Conservation (phyloP, 2,329 filamentous ascomycete species). For the Penicillium sclerotigenum region DNA sequence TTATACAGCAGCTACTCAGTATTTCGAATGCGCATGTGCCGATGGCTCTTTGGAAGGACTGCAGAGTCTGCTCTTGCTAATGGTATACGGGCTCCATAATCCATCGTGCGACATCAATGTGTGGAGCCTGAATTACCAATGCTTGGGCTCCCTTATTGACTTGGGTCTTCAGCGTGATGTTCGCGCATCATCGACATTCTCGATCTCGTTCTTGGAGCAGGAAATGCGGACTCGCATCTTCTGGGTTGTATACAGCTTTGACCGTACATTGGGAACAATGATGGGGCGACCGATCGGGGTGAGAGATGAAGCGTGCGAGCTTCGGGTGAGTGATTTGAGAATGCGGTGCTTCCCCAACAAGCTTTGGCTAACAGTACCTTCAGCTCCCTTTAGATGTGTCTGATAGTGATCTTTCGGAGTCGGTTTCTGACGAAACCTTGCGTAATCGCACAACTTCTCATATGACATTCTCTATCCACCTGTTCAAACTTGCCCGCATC, state of each 20-base stretch:
- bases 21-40: constrained; percentile 48
- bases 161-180: constrained; percentile 53
- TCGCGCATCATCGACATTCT: constrained; percentile 33
- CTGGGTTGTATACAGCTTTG: constrained; percentile 54
- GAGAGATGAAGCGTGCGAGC: constrained; percentile 54
- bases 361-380: background rate
- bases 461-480: constrained; percentile 48
- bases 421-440: background rate
- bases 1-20: constrained; percentile 48
- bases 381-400: constrained; percentile 23
- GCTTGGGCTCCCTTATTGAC: constrained; percentile 51
- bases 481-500: constrained; percentile 45
- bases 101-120: constrained; percentile 50
- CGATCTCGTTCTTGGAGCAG: constrained; percentile 49
- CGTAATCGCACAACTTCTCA: constrained; percentile 18
- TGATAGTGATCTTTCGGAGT: constrained; percentile 13
- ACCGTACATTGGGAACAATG: constrained; percentile 53
- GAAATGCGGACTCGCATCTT: constrained; percentile 57
- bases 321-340: constrained; percentile 39
- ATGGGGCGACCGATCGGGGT: constrained; percentile 57
- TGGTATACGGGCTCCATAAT: constrained; percentile 53
- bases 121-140: constrained; percentile 58
- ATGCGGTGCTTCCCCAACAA: background rate
- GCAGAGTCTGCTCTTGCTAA: constrained; percentile 45
- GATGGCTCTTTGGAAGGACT: constrained; percentile 51